Evolutionary conservation across 2,329 filamentous ascomycete species (phyloP).

Genomic region (Fusarium sp.): DNA sequence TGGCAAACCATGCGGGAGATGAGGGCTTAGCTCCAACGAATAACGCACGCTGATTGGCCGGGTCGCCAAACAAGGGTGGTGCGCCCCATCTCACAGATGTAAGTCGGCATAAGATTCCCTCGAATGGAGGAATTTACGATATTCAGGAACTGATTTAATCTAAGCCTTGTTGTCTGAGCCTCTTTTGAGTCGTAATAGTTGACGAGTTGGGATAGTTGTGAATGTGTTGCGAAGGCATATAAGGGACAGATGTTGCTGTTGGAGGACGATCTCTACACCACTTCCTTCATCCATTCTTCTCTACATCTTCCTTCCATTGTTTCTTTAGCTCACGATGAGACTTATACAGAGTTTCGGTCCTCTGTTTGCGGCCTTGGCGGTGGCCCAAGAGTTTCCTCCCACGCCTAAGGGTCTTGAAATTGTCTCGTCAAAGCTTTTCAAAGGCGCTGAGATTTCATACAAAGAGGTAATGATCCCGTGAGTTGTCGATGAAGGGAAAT

Average conservation of each 20-base stretch:
- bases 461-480: conserved; percentile 46
- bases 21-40: neutral
- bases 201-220: neutral
- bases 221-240: neutral
- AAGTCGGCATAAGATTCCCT: neutral
- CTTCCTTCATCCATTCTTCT: neutral
- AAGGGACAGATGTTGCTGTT: neutral
- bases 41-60: conserved; percentile 1
- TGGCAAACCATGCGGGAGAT: neutral
- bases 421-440: conserved; percentile 23
- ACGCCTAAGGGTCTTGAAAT: conserved; percentile 9
- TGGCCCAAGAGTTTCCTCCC: conserved; percentile 13
- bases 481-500: too few relatives aligned
- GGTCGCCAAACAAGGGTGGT: conserved; percentile 20
- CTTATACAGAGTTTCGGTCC: neutral
- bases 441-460: conserved; percentile 43
- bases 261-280: neutral
- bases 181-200: conserved; percentile 5
- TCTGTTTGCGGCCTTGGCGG: neutral
- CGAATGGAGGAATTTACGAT: neutral
- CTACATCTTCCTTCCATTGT: neutral
- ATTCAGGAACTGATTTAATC: neutral
- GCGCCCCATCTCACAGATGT: neutral
- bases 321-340: neutral
- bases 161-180: conserved; percentile 8